phyloP scores from a whole-genome alignment of 2,329 filamentous ascomycete species.

The Fusarium austroafricanum region DNA sequence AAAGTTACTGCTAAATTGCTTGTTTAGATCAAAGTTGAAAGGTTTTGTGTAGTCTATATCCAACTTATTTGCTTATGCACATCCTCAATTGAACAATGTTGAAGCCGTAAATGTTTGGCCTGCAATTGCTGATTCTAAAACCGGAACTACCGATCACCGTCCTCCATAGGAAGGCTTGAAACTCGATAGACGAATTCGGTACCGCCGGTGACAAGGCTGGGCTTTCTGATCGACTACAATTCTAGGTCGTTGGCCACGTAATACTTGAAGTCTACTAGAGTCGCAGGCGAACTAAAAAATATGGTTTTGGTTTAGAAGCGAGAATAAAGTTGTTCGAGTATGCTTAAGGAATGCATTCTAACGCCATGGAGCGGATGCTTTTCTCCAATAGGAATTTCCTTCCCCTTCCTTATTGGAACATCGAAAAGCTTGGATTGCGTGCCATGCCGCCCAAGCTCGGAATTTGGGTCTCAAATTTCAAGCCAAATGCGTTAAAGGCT shows the following conservation, averaged over 20 bases:
- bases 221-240: conserved; percentile 2
- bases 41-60: neutral
- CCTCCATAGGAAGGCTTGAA: conserved; percentile 9
- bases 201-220: conserved; percentile 26
- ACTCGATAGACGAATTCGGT: conserved; percentile 35
- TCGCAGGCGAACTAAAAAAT: neutral
- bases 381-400: neutral
- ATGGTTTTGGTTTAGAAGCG: conserved; percentile 16
- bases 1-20: conserved; percentile 12
- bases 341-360: conserved; percentile 25
- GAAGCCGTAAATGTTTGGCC: conserved; percentile 5
- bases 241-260: conserved; percentile 14
- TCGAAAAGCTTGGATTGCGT: conserved; percentile 15
- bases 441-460: conserved; percentile 17
- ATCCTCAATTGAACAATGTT: neutral
- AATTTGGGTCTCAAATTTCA: conserved; percentile 1
- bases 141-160: conserved; percentile 21
- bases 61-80: neutral
- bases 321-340: conserved; percentile 12
- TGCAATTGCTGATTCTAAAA: neutral
- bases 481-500: conserved; percentile 28
- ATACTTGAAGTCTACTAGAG: conserved; percentile 8
- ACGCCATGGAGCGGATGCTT: conserved; percentile 15
- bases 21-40: conserved; percentile 17
- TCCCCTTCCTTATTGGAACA: neutral